phyloP scores from a whole-genome alignment of 2,329 filamentous ascomycete genomes.

The Talaromyces sp. region DNA sequence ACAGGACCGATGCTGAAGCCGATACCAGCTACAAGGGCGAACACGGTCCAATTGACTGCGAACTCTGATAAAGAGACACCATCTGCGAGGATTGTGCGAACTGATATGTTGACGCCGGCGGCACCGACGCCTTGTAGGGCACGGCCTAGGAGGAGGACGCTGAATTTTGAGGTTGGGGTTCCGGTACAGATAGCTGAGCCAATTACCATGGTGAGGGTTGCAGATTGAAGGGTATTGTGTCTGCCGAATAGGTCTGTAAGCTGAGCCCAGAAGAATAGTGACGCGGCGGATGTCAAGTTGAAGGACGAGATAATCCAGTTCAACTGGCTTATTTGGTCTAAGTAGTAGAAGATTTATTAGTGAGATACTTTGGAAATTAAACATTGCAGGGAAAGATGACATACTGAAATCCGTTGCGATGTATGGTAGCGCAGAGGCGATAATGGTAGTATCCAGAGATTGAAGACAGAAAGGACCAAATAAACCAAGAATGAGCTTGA shows the following conservation, averaged over 20 bases:
- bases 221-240: conserved; percentile 59
- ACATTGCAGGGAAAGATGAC: conserved; percentile 10
- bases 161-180: conserved; percentile 53
- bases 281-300: conserved; percentile 67
- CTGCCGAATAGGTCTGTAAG: conserved; percentile 68
- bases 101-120: conserved; percentile 63
- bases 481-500: conserved; percentile 63
- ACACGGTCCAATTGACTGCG: conserved; percentile 64
- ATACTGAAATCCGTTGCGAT: conserved; percentile 67
- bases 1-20: conserved; percentile 44
- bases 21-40: conserved; percentile 62
- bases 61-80: conserved; percentile 65
- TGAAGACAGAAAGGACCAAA: conserved; percentile 64
- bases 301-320: conserved; percentile 73
- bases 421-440: conserved; percentile 62
- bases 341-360: neutral
- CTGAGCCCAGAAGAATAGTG: conserved; percentile 68
- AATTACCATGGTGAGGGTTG: conserved; percentile 60
- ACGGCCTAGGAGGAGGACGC: conserved; percentile 64
- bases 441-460: conserved; percentile 66
- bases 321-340: conserved; percentile 59
- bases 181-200: conserved; percentile 66
- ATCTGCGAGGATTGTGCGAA: conserved; percentile 66
- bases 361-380: neutral
- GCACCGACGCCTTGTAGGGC: conserved; percentile 65